These are phyloP conservation scores for Medicago ruthenica DNA, from an alignment of 306 rosid species.

Conservation along the genomic window DNA sequence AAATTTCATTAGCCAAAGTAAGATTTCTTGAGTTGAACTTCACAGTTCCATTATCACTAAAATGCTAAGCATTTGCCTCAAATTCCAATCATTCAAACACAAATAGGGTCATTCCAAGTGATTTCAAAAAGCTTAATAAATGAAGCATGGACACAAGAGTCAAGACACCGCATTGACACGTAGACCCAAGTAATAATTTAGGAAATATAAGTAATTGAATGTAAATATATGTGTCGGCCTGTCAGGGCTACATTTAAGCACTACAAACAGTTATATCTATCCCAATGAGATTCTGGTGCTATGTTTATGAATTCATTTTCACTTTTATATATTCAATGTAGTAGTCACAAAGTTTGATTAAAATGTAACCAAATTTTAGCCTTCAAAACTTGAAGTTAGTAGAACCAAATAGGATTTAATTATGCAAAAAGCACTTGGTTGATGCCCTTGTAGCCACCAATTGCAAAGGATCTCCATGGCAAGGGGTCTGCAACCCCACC, in stretches of 20 bases:
- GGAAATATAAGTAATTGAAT: too few species aligned
- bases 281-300: neutral
- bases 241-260: neutral
- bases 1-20: neutral
- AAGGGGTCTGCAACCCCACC: constrained; percentile 55
- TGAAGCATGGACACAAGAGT: too few species aligned
- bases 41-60: constrained; percentile 26
- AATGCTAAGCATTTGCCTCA: neutral
- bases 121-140: neutral
- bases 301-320: neutral
- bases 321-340: neutral
- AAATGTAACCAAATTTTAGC: neutral
- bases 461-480: constrained; percentile 88
- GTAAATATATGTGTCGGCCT: too few species aligned
- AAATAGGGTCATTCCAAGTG: constrained; percentile 17
- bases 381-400: constrained; percentile 9
- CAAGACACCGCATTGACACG: too few species aligned
- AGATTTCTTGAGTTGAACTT: neutral
- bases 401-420: neutral
- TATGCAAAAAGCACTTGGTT: constrained; percentile 53
- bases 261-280: neutral
- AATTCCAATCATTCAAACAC: constrained; percentile 30
- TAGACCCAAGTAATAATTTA: too few species aligned
- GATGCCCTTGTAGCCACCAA: constrained; percentile 84
- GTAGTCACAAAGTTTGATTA: constrained; percentile 3